Conservation (phyloP, 495 filamentous ascomycete species). For the Hypoxylon lienhwacheense region DNA sequence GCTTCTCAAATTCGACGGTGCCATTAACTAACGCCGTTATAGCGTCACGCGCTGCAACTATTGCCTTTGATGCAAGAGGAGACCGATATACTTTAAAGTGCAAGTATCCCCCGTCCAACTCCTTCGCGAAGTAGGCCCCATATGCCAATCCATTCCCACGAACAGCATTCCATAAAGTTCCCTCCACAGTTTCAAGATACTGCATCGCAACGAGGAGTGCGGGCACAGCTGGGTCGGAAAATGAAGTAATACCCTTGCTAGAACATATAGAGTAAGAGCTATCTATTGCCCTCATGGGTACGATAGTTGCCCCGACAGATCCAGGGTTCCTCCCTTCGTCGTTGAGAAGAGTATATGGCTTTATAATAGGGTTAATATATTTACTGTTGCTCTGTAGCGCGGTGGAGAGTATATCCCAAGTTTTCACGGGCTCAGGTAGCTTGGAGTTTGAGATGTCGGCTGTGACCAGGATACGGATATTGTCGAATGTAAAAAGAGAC, state of each 20-base stretch:
- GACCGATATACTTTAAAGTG: constrained; percentile 85
- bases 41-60: constrained; percentile 70
- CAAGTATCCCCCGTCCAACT: constrained; percentile 76
- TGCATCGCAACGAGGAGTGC: constrained; percentile 82
- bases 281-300: constrained; percentile 91
- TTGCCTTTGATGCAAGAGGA: constrained; percentile 86
- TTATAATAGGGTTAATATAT: constrained; percentile 46
- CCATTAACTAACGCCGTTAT: constrained; percentile 56
- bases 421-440: constrained; percentile 74
- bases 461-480: constrained; percentile 81
- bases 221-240: constrained; percentile 74
- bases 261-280: constrained; percentile 84
- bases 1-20: constrained; percentile 69
- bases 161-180: constrained; percentile 88
- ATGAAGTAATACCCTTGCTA: constrained; percentile 70
- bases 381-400: constrained; percentile 49
- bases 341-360: constrained; percentile 62
- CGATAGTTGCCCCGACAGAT: constrained; percentile 67
- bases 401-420: constrained; percentile 69
- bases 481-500: constrained; percentile 74
- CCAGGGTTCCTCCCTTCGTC: constrained; percentile 73
- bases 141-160: constrained; percentile 93
- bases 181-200: constrained; percentile 92
- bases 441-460: constrained; percentile 77
- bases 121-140: constrained; percentile 71